Conservation (phyloP, 2,329 filamentous ascomycete species). For the Colletotrichum higginsianum region DNA sequence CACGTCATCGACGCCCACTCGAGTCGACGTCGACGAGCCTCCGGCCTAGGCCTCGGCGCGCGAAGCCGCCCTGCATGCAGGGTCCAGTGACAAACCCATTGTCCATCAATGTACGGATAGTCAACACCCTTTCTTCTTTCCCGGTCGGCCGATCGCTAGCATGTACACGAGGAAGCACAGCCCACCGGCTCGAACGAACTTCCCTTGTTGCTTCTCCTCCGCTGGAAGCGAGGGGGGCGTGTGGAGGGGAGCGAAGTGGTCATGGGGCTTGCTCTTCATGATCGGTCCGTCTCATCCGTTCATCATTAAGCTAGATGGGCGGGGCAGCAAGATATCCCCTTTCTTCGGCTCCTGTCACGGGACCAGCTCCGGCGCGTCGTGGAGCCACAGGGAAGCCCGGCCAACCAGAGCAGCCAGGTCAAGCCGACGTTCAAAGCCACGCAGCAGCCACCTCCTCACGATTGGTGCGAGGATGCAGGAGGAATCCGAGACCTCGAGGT, state of each 20-base stretch:
- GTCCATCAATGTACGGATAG: too few species aligned
- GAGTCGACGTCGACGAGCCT: neutral
- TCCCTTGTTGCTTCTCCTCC: neutral
- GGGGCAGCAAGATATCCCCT: neutral
- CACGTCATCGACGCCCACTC: neutral
- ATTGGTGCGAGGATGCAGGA: slow-evolving; percentile 10
- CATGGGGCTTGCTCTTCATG: neutral
- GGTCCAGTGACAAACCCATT: neutral
- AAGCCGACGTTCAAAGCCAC: slow-evolving; percentile 4
- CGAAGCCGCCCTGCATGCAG: neutral
- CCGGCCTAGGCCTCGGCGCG: neutral
- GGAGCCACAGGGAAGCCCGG: neutral
- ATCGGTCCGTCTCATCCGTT: slow-evolving; percentile 1
- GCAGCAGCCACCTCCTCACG: neutral
- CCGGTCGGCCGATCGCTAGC: neutral
- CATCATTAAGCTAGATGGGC: neutral
- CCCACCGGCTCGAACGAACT: neutral
- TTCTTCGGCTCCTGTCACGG: neutral
- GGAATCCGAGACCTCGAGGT: slow-evolving; percentile 1
- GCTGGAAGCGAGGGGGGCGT: neutral
- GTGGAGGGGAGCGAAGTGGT: too few species aligned
- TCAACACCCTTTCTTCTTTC: neutral
- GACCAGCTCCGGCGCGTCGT: neutral
- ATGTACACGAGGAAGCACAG: neutral
- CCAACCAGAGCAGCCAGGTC: neutral